These are phyloP conservation scores for Pythium coloratum DNA, from an alignment of 352 stramenopile species.

Conservation along the genomic window DNA sequence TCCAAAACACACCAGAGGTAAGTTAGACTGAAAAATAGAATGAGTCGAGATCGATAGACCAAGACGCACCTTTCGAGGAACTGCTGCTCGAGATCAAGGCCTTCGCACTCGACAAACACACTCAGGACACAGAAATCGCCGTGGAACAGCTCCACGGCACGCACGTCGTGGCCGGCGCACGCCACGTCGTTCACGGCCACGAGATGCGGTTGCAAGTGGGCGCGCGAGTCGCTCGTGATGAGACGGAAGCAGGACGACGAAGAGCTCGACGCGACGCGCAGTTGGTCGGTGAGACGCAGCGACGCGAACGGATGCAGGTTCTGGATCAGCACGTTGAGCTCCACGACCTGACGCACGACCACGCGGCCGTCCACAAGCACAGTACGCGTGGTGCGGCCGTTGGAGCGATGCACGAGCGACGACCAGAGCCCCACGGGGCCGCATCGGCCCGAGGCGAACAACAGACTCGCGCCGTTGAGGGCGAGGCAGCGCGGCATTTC, in stretches of 20 bases:
- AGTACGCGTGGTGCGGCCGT: slow-evolving; percentile 54
- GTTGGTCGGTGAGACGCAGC: slow-evolving; percentile 39
- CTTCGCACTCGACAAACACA: slow-evolving; percentile 50
- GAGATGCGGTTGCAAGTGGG: slow-evolving; percentile 45
- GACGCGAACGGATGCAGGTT: slow-evolving; percentile 30
- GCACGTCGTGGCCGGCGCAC: slow-evolving; percentile 28
- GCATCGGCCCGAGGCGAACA: slow-evolving; percentile 38
- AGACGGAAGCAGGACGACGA: slow-evolving; percentile 29
- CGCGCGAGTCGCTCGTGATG: slow-evolving; percentile 37
- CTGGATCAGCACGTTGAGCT: slow-evolving; percentile 58
- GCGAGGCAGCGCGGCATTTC: slow-evolving; percentile 36
- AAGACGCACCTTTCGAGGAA: slow-evolving; percentile 49
- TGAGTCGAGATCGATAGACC: background rate
- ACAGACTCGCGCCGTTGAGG: slow-evolving; percentile 23
- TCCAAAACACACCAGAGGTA: slow-evolving; percentile 5
- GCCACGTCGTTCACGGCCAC: slow-evolving; percentile 36
- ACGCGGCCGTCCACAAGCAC: slow-evolving; percentile 46
- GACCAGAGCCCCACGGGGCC: slow-evolving; percentile 39
- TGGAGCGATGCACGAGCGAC: slow-evolving; percentile 48
- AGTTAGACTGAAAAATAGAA: background rate
- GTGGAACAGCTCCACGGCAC: slow-evolving; percentile 36
- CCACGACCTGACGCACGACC: slow-evolving; percentile 53
- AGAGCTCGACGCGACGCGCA: slow-evolving; percentile 23
- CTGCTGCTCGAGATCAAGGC: slow-evolving; percentile 51
- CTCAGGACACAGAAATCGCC: slow-evolving; percentile 51